Percentiles rank a stretch among this genome's conserved stretches.
Evolutionary conservation across 768 basidiomycete genomes (phyloP).

Genomic region (Scleroderma bovista): DNA sequence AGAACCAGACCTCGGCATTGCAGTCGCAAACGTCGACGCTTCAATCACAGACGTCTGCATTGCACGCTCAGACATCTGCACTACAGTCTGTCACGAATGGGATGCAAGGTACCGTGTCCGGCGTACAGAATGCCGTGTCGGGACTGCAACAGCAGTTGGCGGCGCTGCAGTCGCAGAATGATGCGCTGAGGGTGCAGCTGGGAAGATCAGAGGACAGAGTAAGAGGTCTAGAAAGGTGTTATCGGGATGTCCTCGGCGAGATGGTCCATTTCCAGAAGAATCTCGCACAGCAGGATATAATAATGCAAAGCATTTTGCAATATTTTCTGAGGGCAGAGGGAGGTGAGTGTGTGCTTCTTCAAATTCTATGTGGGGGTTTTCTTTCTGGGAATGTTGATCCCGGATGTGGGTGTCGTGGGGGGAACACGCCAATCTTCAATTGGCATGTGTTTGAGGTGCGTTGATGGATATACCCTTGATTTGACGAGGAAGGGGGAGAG

Average conservation of each 20-base stretch:
- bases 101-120: constrained; percentile 18
- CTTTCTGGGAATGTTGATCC: neutral
- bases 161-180: constrained; percentile 25
- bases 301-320: constrained; percentile 77
- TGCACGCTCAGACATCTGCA: constrained; percentile 31
- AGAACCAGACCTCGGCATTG: constrained; percentile 23
- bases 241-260: constrained; percentile 64
- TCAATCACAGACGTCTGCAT: constrained; percentile 24
- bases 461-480: neutral
- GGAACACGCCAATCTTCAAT: neutral
- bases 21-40: constrained; percentile 26
- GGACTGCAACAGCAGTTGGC: constrained; percentile 25
- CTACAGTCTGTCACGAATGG: constrained; percentile 28
- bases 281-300: constrained; percentile 78
- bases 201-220: constrained; percentile 45
- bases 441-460: neutral
- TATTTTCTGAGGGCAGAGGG: constrained; percentile 74
- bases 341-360: constrained; percentile 29
- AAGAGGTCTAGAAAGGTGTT: constrained; percentile 54
- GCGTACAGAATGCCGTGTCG: constrained; percentile 14
- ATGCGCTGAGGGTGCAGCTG: constrained; percentile 25
- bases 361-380: constrained; percentile 31
- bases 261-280: constrained; percentile 69
- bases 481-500: neutral
- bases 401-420: neutral